phyloP scores from a whole-genome alignment of 805 yeast genomes.

The Metschnikowia similis region DNA sequence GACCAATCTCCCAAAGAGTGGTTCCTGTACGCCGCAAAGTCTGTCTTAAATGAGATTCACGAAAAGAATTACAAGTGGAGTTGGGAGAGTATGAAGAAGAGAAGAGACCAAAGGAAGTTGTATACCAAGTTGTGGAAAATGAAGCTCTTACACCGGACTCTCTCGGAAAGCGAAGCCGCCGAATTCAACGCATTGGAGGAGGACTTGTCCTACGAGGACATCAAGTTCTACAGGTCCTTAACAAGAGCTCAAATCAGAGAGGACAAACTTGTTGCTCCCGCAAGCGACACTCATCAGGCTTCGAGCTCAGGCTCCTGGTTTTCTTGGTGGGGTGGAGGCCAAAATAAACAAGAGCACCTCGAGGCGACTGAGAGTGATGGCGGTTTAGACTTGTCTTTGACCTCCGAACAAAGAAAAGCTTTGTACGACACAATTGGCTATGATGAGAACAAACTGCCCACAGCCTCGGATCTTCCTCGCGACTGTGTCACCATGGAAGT shows the following conservation, averaged over 20 bases:
- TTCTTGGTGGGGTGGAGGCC: slow-evolving; percentile 60
- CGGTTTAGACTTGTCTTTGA: slow-evolving; percentile 37
- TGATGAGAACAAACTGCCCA: slow-evolving; percentile 57
- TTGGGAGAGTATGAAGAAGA: slow-evolving; percentile 73
- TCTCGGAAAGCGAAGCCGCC: slow-evolving; percentile 16
- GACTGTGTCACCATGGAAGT: slow-evolving; percentile 68
- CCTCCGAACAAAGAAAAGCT: slow-evolving; percentile 86
- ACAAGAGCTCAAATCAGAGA: slow-evolving; percentile 65
- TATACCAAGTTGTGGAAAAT: slow-evolving; percentile 68
- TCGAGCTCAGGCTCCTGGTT: slow-evolving; percentile 53
- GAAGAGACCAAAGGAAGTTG: slow-evolving; percentile 66
- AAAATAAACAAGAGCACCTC: slow-evolving; percentile 15
- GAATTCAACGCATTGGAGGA: slow-evolving; percentile 51
- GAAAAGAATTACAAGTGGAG: slow-evolving; percentile 79
- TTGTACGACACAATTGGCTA: slow-evolving; percentile 91
- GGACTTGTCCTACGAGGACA: slow-evolving; percentile 66
- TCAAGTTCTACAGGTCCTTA: slow-evolving; percentile 77
- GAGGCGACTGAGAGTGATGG: slow-evolving; percentile 29
- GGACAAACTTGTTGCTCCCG: slow-evolving; percentile 36
- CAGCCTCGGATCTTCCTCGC: slow-evolving; percentile 62
- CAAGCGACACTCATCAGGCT: slow-evolving; percentile 12
- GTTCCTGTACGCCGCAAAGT: slow-evolving; percentile 77
- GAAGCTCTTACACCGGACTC: slow-evolving; percentile 39
- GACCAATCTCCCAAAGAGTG: slow-evolving; percentile 70
- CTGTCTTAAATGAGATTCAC: slow-evolving; percentile 74